These are phyloP conservation scores for Bruguiera parviflora DNA, from an alignment of 345 rosid species.

Conservation along the genomic window DNA sequence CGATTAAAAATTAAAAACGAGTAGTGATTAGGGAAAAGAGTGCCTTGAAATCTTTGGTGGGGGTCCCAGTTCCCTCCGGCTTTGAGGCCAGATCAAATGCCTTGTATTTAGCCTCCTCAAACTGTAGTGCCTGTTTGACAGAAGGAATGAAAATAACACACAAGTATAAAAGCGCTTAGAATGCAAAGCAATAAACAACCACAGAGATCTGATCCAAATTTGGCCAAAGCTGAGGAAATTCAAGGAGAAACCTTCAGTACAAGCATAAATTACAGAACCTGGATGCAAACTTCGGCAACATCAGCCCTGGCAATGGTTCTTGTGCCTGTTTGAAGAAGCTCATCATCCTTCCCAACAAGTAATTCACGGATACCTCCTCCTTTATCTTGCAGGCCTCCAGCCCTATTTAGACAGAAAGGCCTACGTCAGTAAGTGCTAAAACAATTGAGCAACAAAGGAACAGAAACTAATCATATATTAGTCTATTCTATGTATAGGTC, in stretches of 20 bases:
- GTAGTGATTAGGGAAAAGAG: constrained; percentile 64
- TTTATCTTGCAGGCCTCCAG: constrained; percentile 91
- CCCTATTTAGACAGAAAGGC: constrained; percentile 42
- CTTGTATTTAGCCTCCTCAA: constrained; percentile 73
- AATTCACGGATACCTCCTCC: constrained; percentile 84
- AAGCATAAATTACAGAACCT: constrained; percentile 35
- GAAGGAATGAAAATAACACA: neutral
- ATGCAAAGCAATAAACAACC: neutral
- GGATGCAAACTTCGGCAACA: constrained; percentile 85
- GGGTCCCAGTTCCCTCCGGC: constrained; percentile 76
- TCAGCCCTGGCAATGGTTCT: constrained; percentile 71
- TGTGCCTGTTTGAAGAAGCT: constrained; percentile 86
- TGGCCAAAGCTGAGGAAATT: no score
- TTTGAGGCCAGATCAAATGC: constrained; percentile 91
- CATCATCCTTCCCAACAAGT: constrained; percentile 83
- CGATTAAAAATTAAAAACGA: constrained; percentile 42
- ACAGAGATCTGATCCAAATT: no score
- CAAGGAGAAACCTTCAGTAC: no score
- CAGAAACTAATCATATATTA: neutral
- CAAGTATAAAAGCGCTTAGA: neutral
- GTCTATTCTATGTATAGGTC: no score
- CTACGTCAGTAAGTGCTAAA: constrained; percentile 8
- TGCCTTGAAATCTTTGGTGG: constrained; percentile 84
- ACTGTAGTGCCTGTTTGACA: constrained; percentile 58
- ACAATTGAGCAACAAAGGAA: neutral